Percentiles rank a stretch among this genome's conserved stretches.
Conservation (phyloP, 495 filamentous ascomycete species). For the Xylaria venustula region DNA sequence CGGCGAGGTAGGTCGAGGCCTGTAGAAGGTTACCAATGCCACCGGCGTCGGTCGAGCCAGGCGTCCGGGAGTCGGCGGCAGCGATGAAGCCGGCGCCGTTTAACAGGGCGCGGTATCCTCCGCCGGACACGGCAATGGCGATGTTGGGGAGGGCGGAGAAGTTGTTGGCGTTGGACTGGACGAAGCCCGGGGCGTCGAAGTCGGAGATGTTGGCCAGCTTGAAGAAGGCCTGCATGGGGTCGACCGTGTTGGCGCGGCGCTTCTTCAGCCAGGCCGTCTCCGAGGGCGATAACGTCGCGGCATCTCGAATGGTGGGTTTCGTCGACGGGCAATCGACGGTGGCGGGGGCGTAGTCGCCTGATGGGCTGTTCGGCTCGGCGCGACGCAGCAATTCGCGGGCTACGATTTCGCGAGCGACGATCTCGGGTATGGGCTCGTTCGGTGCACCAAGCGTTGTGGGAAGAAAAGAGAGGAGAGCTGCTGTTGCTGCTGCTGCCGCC, state of each 20-base stretch:
- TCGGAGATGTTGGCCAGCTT: constrained; percentile 67
- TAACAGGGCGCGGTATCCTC: constrained; percentile 83
- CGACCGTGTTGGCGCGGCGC: constrained; percentile 56
- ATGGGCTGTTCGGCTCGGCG: constrained; percentile 54
- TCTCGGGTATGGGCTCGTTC: constrained; percentile 1
- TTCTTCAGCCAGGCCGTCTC: constrained; percentile 65
- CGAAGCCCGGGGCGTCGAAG: constrained; percentile 72
- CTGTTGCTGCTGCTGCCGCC: background rate
- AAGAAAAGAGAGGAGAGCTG: constrained; percentile 14
- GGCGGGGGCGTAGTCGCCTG: constrained; percentile 54
- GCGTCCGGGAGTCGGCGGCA: constrained; percentile 78
- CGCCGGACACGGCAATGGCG: constrained; percentile 63
- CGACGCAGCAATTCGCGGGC: constrained; percentile 28
- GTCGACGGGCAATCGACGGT: constrained; percentile 49
- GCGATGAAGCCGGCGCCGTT: constrained; percentile 86
- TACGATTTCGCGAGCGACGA: constrained; percentile 2
- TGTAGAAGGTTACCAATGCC: constrained; percentile 86
- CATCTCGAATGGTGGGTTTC: constrained; percentile 50
- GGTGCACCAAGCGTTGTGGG: constrained; percentile 22
- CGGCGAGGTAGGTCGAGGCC: constrained; percentile 78
- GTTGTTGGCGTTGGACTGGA: constrained; percentile 57
- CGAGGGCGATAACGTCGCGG: constrained; percentile 57
- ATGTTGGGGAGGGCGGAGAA: constrained; percentile 63
- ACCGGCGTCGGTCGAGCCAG: constrained; percentile 61
- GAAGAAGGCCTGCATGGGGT: constrained; percentile 73